Evolutionary conservation across 75 land plant genomes (phyloP).

Genomic region (Pinus tabuliformis): DNA sequence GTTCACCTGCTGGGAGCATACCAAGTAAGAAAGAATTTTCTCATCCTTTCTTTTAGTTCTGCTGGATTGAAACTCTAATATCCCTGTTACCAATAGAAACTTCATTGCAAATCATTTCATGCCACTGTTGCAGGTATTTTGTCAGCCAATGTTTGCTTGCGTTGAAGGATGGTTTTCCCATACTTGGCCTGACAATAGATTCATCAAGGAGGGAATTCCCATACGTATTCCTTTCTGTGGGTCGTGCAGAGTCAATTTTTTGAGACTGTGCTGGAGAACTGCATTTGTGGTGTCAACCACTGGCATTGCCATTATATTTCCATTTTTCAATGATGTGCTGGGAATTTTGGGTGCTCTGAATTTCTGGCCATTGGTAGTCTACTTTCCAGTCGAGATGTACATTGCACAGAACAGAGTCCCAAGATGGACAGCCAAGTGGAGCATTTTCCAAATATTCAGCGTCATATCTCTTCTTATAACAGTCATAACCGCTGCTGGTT

Average conservation of each 20-base stretch:
- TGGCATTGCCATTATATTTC: conserved; percentile 62
- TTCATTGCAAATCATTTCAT: neutral
- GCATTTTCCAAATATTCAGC: conserved; percentile 41
- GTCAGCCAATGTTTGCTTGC: conserved; percentile 60
- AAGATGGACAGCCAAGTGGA: conserved; percentile 56
- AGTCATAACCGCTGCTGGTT: conserved; percentile 50
- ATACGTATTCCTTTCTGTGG: conserved; percentile 32
- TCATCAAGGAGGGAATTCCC: conserved; percentile 19
- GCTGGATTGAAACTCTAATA: neutral
- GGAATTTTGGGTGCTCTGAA: conserved; percentile 73
- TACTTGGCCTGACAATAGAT: conserved; percentile 24
- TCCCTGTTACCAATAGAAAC: neutral
- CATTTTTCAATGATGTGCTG: conserved; percentile 80
- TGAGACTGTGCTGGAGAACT: conserved; percentile 66
- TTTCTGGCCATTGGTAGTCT: conserved; percentile 89
- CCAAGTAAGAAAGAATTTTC: conserved; percentile 14
- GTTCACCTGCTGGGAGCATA: conserved; percentile 26
- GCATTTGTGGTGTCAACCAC: conserved; percentile 62
- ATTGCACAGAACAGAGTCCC: conserved; percentile 45
- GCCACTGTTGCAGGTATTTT: conserved; percentile 33
- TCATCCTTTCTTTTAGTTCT: neutral
- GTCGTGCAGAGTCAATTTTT: conserved; percentile 27
- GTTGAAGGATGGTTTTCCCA: conserved; percentile 39
- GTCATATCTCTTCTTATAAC: conserved; percentile 39
- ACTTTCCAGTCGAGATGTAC: conserved; percentile 89